phyloP scores from a whole-genome alignment of 305 asterid species.

The Stenogyne calaminthoides region DNA sequence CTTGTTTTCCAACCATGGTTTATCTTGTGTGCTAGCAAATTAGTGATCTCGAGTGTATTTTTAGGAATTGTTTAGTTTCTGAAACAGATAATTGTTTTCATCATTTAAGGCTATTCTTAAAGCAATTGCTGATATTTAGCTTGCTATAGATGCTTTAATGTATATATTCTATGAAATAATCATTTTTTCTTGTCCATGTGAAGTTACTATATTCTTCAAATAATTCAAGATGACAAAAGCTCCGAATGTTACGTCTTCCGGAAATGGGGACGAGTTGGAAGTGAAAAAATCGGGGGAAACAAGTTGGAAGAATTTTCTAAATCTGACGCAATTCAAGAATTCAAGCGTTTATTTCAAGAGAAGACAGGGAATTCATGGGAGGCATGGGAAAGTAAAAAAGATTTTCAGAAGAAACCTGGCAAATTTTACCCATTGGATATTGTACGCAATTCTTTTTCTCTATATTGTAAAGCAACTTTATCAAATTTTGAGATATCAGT shows the following conservation, averaged over 20 bases:
- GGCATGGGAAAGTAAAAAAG: constrained; percentile 67
- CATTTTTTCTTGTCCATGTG: constrained; percentile 33
- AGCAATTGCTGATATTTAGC: constrained; percentile 10
- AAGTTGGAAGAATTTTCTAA: constrained; percentile 70
- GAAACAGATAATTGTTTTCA: background rate
- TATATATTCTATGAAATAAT: constrained; percentile 23
- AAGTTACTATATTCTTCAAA: constrained; percentile 91
- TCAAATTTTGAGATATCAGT: constrained; percentile 25
- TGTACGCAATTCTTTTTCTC: constrained; percentile 42
- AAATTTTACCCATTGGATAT: constrained; percentile 90
- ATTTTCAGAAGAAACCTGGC: constrained; percentile 89
- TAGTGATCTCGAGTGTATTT: background rate
- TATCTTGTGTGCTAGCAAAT: background rate
- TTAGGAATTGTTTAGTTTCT: constrained; percentile 2
- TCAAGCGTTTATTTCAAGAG: constrained; percentile 82
- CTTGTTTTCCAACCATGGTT: background rate
- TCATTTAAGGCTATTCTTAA: background rate
- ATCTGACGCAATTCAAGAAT: constrained; percentile 72
- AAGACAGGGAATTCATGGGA: constrained; percentile 97
- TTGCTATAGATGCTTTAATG: constrained; percentile 18
- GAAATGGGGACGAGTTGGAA: constrained; percentile 99
- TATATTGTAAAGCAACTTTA: background rate
- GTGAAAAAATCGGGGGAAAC: constrained; percentile 79
- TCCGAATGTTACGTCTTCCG: constrained; percentile 88
- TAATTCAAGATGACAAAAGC: constrained; percentile 91